Conservation (phyloP, 306 rosid genomes). For the Rosa rugosa region DNA sequence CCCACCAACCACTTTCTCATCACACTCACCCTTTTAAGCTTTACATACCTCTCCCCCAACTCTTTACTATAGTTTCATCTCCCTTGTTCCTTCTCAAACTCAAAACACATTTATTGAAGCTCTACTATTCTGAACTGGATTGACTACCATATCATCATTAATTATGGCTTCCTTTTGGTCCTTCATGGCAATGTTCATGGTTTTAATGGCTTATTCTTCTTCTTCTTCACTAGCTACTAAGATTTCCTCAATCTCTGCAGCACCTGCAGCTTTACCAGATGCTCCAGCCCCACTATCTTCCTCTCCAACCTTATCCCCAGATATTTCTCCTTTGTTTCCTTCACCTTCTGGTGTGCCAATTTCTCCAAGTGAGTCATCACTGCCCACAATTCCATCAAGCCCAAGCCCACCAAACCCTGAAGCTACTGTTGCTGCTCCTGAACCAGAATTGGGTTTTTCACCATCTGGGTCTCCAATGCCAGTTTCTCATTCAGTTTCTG, state of each 20-base stretch:
- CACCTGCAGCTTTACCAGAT: conserved; percentile 43
- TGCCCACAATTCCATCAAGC: conserved; percentile 57
- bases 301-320: conserved; percentile 44
- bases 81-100: not conserved
- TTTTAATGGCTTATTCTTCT: conserved; percentile 23
- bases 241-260: conserved; percentile 47
- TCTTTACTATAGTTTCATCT: not conserved
- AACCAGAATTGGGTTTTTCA: conserved; percentile 32
- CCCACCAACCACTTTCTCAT: conserved; percentile 33
- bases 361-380: conserved; percentile 46
- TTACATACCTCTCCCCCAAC: not conserved
- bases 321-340: conserved; percentile 50
- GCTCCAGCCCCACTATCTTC: conserved; percentile 29
- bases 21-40: conserved; percentile 19
- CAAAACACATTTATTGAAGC: conserved; percentile 16
- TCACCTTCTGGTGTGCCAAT: conserved; percentile 36
- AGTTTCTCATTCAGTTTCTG: conserved; percentile 24
- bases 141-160: conserved; percentile 24
- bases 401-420: conserved; percentile 62
- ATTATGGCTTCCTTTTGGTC: conserved; percentile 41
- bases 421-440: conserved; percentile 28
- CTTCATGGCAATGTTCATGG: conserved; percentile 20
- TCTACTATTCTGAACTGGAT: conserved; percentile 17
- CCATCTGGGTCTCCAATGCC: conserved; percentile 42
- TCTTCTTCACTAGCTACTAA: conserved; percentile 14